Base-by-base conservation (phyloP, 306 rosid genomes). In the Quercus dentata region DNA sequence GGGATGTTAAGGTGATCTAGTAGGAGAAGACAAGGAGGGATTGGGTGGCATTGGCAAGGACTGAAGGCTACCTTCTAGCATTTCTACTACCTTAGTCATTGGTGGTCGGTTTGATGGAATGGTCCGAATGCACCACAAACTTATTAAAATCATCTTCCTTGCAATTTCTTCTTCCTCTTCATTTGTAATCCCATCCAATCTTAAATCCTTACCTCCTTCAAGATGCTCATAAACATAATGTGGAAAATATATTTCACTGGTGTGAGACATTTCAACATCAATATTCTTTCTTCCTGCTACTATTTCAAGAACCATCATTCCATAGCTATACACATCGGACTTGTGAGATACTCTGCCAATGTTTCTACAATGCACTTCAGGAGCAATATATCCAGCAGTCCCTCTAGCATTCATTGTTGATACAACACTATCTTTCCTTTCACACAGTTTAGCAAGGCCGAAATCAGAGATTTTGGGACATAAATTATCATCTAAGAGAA, bases 381-480 rank as follows among this genome's bases (percentile, higher is more conserved):
- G 85, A 27, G 87, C 85, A 30, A 86, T 86, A 25, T 56, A 86
- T 1, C 90, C 90, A 6, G 2, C 4, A 12, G 84, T 86, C 54
- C 87, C 87, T 78, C 89, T 80, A 46, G 75, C 13, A 1, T 81
- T 87, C 1, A 5, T 13, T 30, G 74, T 23, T 3, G 90, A 81
- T 18, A 87, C 78, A 14, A 54, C 33, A 69, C 87, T 84, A 4
- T 86, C 84, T 17, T 78, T 72, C 69, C 13, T 86, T 75, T 65
- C 38, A 2, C 90, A 86, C 19, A 81, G 71, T 71, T 83, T 83
- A 1, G 90, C 79, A 3, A 83, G 54, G 9, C 87, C 87, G 59
- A 86, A 86, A 61, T 86, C 90, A 12, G 87, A 78, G 0, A 83
- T 83, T 71, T 83, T 86, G 11, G 82, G 89, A 3, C 81, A 71